Evolutionary conservation across 1,284 basidiomycete genomes (phyloP), one percentile per base, ranked within the genome.

Genomic region (Melanopsichium pennsylvanicum): DNA sequence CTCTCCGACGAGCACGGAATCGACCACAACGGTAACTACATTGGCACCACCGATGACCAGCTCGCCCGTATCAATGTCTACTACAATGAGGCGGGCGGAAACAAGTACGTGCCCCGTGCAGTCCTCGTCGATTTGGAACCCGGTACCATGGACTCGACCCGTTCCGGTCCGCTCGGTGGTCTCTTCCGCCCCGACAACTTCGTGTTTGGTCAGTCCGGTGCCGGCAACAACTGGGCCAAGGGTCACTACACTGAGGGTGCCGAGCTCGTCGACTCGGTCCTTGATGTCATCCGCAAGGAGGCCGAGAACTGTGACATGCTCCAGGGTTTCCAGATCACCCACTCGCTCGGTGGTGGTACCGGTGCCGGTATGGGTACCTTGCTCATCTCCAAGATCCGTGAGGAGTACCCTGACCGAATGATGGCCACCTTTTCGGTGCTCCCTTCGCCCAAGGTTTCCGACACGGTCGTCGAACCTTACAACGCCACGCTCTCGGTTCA

Each of bases 1-100:
- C 71, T 97, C 81, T 94, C 92, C 61, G 93, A 97, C 83, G 94
- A 97, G 86, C 94, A 97, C 83, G 92, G 92, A 81, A 93, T 97
- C 83, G 91, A 91, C 83, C 86, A 85, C 82, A 90, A 93, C 85
- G 93, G 93, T 41, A 69, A 73, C 70, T 97, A 97, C 88, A 89
- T 90, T 84, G 95, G 95, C 80, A 92, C 84, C 83, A 90, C 89
- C 81, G 90, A 90, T 82, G 93, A 97, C 84, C 95, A 97, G 85
- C 90, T 97, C 76, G 95, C 97, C 85, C 90, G 93, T 77, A 96
- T 97, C 85, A 79, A 79, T 43, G 79, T 81, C 52, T 81, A 81
- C 75, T 81, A 74, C 70, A 80, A 79, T 58, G 74, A 76, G 55
- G 76, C 80, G 47, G 67, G 73, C 32, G 76, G 81, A 9, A 82